These are phyloP conservation scores for Lindgomyces ingoldianus DNA, from an alignment of 495 filamentous ascomycete species.

Conservation along the genomic window DNA sequence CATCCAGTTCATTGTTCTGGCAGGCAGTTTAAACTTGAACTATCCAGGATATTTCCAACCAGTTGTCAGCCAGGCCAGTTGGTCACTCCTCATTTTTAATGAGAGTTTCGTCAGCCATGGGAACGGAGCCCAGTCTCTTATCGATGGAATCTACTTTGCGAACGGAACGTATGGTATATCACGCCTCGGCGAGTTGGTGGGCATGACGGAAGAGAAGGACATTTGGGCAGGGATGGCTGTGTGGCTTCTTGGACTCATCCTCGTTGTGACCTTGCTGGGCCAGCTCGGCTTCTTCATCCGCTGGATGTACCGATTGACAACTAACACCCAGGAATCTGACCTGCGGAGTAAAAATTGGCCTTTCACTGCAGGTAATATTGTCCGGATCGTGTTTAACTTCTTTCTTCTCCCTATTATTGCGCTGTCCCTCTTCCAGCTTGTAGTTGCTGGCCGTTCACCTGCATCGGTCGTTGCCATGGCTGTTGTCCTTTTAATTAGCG, in stretches of 20 bases:
- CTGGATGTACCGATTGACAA: constrained; percentile 70
- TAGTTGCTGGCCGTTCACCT: constrained; percentile 68
- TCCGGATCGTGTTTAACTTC: constrained; percentile 88
- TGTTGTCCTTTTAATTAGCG: constrained; percentile 67
- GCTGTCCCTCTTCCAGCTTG: constrained; percentile 85
- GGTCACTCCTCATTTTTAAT: constrained; percentile 92
- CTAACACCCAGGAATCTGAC: constrained; percentile 77
- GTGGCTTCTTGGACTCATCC: constrained; percentile 77
- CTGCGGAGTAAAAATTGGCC: constrained; percentile 87
- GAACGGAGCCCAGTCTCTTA: constrained; percentile 61
- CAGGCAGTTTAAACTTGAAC: constrained; percentile 78
- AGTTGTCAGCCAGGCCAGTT: constrained; percentile 78
- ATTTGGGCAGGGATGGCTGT: constrained; percentile 92
- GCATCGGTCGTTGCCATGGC: constrained; percentile 70
- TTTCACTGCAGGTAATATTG: constrained; percentile 84
- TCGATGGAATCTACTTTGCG: constrained; percentile 81
- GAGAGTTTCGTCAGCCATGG: constrained; percentile 76
- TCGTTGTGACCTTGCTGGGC: constrained; percentile 64
- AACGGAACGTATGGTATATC: constrained; percentile 77
- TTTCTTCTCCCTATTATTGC: constrained; percentile 85
- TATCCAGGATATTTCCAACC: constrained; percentile 97
- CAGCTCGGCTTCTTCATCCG: constrained; percentile 75
- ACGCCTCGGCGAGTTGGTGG: constrained; percentile 76
- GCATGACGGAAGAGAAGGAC: constrained; percentile 72
- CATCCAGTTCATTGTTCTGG: constrained; percentile 88